Evolutionary conservation across 306 rosid genomes (phyloP), one percentile per base, ranked within the genome.

Genomic region (Erythrophleum fordii): DNA sequence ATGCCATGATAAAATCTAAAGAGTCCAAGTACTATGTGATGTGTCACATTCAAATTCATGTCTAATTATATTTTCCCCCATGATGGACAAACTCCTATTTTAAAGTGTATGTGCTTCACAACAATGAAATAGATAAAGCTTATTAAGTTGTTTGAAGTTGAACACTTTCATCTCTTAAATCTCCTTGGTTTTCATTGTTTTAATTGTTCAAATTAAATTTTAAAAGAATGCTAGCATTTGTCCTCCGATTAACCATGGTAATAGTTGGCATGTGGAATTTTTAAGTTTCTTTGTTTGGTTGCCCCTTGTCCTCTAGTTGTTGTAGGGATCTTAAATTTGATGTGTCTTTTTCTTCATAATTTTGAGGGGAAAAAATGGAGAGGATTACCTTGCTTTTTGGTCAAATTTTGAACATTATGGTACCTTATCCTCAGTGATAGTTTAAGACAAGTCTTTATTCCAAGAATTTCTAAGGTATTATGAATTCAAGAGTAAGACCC

Each of bases 391-490:
- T 69, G 37, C 23, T 34, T 18, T 8, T 18, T 2, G 11, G 37
- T 69, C 35, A 42, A 42, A 22, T 12, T 12, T 23, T 46, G 10
- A 5, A 26, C 35, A 11, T 22, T 69, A 23, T 22, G 2, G 29
- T 23, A 44, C 16, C 34, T 23, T 42, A 8, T 44, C 22, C 55
- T 23, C 2, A 3, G 20, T 22, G 37, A 44, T 23, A 22, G 22
- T 41, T 41, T 41, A 68, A 42, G 17, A 69, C 11, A 13, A 69
- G 73, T 17, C 55, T 69, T 69, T 42, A 12, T 69, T 46, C 44
- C 86, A 83, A 86, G 75, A 76, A 39, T 86, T 72, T 80, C 59
- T 86, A 13, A 86, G 86, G 46, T 51, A 82, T 64, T 86, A 86
- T 41, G 25, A 52, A 31, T 86, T 86, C 55, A 86, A 86, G 74